Base-by-base conservation (phyloP, 2,329 filamentous ascomycete genomes). In the Pseudopyricularia cyperi region DNA sequence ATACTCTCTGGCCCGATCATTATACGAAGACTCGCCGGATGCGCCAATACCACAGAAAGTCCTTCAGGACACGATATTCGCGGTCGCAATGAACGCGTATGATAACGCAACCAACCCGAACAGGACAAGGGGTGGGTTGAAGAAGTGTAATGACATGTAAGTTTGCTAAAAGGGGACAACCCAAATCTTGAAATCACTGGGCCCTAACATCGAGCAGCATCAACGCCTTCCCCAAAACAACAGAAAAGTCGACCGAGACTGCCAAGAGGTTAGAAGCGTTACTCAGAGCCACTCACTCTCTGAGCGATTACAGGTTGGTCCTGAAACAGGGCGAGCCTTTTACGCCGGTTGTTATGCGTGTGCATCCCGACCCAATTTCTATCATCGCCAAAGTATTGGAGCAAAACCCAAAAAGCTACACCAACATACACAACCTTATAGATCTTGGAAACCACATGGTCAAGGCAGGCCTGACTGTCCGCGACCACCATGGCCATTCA, bases 71-170 rank as follows among this genome's bases (percentile, higher is more conserved):
- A 78, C 80, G 1, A 70, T 89, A 8, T 68, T 86, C 42, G 71
- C 72, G 1, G 73, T 80, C 47, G 83, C 83, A 1, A 76, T 89
- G 69, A 73, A 77, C 52, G 77, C 83, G 4, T 93, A 89, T 61
- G 87, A 93, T 60, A 87, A 87, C 61, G 87, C 87, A 3, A 87
- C 84, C 22, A 93, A 93, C 60, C 85, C 85, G 1, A 89, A 91
- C 59, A 79, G 80, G 52, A 86, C 78, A 2, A 75, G 87, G 57
- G 87, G 87, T 15, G 84, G 84, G 0, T 74, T 93, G 60, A 88
- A 87, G 66, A 87, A 82, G 64, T 88, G 85, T 46, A 76, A 84
- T 57, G 83, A 89, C 49, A 85, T 87, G 83, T 85, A 68, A 66
- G 79, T 63, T 46, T 48, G 5, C 7, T 19, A 1, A n/a, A n/a